Evolutionary conservation across 163 green algal species (phyloP).

Genomic region (Scenedesmus sp.): DNA sequence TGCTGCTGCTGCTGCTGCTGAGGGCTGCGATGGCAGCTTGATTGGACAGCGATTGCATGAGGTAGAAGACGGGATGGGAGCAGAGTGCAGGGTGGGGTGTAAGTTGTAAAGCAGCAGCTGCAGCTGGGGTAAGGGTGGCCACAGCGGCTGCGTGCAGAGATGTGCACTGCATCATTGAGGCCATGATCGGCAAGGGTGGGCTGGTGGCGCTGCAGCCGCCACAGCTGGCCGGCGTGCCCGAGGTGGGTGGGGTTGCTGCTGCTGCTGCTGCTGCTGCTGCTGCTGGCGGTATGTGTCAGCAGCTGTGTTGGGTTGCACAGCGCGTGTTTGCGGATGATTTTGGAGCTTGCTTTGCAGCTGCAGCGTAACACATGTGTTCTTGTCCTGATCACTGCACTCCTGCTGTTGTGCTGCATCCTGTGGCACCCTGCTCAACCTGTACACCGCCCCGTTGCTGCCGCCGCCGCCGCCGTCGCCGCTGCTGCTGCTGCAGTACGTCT

Average conservation of each 20-base stretch:
- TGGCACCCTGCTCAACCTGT: slow-evolving; percentile 91
- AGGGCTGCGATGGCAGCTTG: too few relatives aligned
- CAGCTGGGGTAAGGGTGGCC: too few relatives aligned
- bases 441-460: slow-evolving; percentile 56
- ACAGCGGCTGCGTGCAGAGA: slow-evolving; percentile 51
- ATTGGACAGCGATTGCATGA: too few relatives aligned
- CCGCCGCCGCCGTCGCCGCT: neutral
- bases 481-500: neutral
- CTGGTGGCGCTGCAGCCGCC: slow-evolving; percentile 65
- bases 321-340: too few relatives aligned
- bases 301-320: too few relatives aligned
- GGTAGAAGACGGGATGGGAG: too few relatives aligned
- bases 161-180: slow-evolving; percentile 89
- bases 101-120: too few relatives aligned
- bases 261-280: neutral
- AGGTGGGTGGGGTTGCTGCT: neutral
- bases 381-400: too few relatives aligned
- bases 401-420: slow-evolving; percentile 21
- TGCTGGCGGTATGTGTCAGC: too few relatives aligned
- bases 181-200: slow-evolving; percentile 76
- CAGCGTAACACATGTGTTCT: too few relatives aligned
- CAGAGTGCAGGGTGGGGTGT: too few relatives aligned
- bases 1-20: neutral
- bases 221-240: slow-evolving; percentile 59
- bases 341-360: too few relatives aligned